Base-by-base conservation (phyloP, 2,329 filamentous ascomycete genomes). In the Fonsecaea erecta region DNA sequence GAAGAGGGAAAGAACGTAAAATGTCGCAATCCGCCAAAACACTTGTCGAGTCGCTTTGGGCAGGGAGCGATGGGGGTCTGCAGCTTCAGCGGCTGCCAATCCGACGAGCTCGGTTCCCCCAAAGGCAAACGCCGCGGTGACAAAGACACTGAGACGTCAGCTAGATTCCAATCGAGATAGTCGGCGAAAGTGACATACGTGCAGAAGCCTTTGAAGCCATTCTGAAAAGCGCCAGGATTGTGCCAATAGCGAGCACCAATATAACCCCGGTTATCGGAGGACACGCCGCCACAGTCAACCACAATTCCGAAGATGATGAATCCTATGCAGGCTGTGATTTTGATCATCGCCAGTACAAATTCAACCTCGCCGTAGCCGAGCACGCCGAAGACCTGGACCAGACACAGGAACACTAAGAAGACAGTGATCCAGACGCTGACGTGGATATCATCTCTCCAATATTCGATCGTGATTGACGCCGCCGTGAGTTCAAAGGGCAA, bases 1-100 rank as follows among this genome's bases (percentile, higher is more conserved):
- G 8, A 88, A 87, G 11, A 97, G 84, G 0, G 91, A 90, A 37
- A 96, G 86, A 55, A 97, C 84, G 79, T 97, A 97, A 81, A 97
- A 97, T 59, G 95, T 83, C 3, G 88, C 87, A 74, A 97, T 96
- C 73, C 93, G 89, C 93, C 93, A 97, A 77, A 97, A 96, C n/a
- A 97, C 66, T 53, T 96, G 93, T 79, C 95, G 96, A 73, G 96
- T 88, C 12, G 93, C 93, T 0, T 88, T 92, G 0, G 93, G 93
- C 0, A 97, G 83, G 1, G 90, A 91, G 75, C 95, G 85, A 64
- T 81, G 78, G 37, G 85, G 85, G 68, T 87, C 85, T 21, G 77
- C 78, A 21, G 85, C 84, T 74, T 88, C 85, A 28, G 85, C 85
- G 52, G 85, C 85, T 24, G 85, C 84, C 52, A 88, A 77, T 73